A percentile compares a stretch with the other conserved stretches of the same genome.
Evolutionary conservation across 2,329 filamentous ascomycete species (phyloP).

Genomic region (Ophiocordyceps camponoti-floridani): DNA sequence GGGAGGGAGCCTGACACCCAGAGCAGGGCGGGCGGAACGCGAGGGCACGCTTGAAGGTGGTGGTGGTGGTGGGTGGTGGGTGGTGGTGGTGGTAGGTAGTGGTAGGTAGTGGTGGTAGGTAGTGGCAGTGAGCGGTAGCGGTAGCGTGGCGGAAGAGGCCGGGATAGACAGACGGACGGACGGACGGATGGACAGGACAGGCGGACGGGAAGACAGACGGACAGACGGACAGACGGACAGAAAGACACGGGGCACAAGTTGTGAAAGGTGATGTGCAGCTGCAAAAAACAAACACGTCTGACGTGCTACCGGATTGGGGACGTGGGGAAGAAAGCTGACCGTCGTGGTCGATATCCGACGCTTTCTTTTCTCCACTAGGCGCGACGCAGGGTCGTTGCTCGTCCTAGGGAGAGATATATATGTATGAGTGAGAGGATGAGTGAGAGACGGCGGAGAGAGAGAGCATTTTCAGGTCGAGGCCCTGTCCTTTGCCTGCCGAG

Average conservation of each 20-base stretch:
- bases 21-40: not conserved
- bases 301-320: conserved; percentile 3
- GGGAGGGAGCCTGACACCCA: not conserved
- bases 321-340: not conserved
- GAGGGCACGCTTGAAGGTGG: too few species aligned
- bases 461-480: too few species aligned
- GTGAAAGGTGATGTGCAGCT: conserved; percentile 2
- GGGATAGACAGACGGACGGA: too few species aligned
- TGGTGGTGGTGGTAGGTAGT: too few species aligned
- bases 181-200: too few species aligned
- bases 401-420: too few species aligned
- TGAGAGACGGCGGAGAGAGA: too few species aligned
- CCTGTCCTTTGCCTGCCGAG: too few species aligned
- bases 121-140: not conserved
- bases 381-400: conserved; percentile 3
- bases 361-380: conserved; percentile 1
- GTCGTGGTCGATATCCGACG: conserved; percentile 3
- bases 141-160: not conserved
- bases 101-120: not conserved
- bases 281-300: conserved; percentile 5
- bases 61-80: too few species aligned
- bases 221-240: too few species aligned
- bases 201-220: too few species aligned
- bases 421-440: too few species aligned
- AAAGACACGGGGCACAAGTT: not conserved